Base-by-base conservation (phyloP, 2,329 filamentous ascomycete genomes). In the Cordyceps farinosa region DNA sequence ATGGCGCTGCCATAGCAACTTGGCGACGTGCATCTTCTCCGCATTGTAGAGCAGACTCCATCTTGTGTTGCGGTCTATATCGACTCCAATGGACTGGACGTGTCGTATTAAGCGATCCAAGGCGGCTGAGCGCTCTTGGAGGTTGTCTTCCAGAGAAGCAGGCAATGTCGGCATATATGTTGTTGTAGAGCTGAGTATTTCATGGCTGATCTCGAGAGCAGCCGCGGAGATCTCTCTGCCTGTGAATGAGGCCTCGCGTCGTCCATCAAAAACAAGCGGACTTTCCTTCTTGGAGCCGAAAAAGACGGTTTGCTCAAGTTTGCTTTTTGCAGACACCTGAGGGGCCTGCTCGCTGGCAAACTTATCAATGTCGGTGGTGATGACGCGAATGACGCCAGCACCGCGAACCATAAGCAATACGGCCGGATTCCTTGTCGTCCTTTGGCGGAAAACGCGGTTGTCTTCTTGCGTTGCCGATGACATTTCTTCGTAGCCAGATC, bases 251-350 rank as follows among this genome's bases (percentile, higher is more conserved):
- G 88, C 79, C 61, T 87, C 86, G 45, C 85, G 81, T 66, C 86
- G 85, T 50, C 87, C 84, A 50, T 89, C 85, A 69, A 99, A 92
- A 66, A 92, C 87, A n/a, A 99, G 78, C n/a, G 94, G 90, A 69
- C 92, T 98, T 70, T 91, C 87, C 66, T 88, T 84, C 72, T 90
- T 87, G 54, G 86, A 87, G 2, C 93, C 93, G 72, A 92, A 98
- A 76, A 97, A 98, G 1, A 98, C 90, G 2, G 93, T 93, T 77
- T 99, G 93, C 72, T 97, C 92, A 47, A 99, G 83, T 76, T 95
- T 97, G 76, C 87, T 91, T 76, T 92, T 95, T 7, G 91, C 90
- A 1, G 90, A 93, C 17, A 96, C 85, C 67, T 80, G 77, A 1
- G 85, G 86, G 5, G 85, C 80, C 60, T 78, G 76, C 59, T 84